Conservation (phyloP, 768 basidiomycete species). For the Xerocomellus intermedius region DNA sequence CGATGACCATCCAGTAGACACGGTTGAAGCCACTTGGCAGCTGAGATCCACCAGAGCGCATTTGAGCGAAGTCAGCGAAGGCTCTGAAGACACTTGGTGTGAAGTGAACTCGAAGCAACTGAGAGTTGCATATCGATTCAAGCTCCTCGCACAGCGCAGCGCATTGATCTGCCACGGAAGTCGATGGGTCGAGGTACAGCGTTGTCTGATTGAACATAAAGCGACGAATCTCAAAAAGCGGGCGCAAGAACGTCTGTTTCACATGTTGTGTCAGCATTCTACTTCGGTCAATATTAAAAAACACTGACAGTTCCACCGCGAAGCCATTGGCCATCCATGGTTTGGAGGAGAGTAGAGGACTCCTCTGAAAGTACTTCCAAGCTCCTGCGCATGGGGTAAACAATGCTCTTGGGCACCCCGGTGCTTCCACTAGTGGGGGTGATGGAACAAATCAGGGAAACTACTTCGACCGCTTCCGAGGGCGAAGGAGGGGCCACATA, state of each 20-base stretch:
- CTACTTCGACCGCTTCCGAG: slow-evolving; percentile 15
- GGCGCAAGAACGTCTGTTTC: slow-evolving; percentile 29
- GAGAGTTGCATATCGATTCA: slow-evolving; percentile 19
- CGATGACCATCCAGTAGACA: slow-evolving; percentile 35
- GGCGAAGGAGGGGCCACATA: slow-evolving; percentile 15
- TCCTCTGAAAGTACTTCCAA: slow-evolving; percentile 27
- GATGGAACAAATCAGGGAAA: slow-evolving; percentile 28
- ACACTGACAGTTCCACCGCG: slow-evolving; percentile 33
- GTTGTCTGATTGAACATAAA: slow-evolving; percentile 35
- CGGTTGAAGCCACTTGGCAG: slow-evolving; percentile 24
- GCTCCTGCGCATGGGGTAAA: slow-evolving; percentile 29
- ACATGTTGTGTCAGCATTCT: not conserved
- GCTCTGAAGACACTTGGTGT: slow-evolving; percentile 31
- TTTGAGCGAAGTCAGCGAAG: slow-evolving; percentile 28
- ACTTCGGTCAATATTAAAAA: too few species aligned
- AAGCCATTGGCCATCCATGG: slow-evolving; percentile 33
- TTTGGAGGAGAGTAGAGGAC: slow-evolving; percentile 27
- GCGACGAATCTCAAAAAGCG: slow-evolving; percentile 31
- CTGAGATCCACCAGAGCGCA: slow-evolving; percentile 16
- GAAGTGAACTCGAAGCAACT: slow-evolving; percentile 29
- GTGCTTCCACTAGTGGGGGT: slow-evolving; percentile 32
- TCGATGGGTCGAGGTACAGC: slow-evolving; percentile 28
- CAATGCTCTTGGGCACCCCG: slow-evolving; percentile 33
- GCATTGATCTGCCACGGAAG: slow-evolving; percentile 29
- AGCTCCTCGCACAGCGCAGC: slow-evolving; percentile 24